Evolutionary conservation across 805 yeast genomes (phyloP), one percentile per base, ranked within the genome.

Genomic region (Kregervanrija pseudodelftensis): DNA sequence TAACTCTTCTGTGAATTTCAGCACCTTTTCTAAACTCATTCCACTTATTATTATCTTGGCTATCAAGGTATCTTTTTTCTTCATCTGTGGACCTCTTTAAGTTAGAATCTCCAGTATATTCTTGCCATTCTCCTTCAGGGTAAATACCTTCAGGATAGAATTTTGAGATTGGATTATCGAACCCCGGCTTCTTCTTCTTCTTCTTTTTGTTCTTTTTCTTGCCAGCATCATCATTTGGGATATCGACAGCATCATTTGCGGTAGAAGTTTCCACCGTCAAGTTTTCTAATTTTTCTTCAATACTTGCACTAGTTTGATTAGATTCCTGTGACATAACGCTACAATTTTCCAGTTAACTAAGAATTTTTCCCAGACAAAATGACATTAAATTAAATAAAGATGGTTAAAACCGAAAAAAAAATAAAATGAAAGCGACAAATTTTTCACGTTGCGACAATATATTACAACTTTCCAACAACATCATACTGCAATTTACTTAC

Each of bases 1-100:
- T 78, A 10, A 86, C 97, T 56, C 95, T 75, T 52, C 98, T 77
- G 63, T 93, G 99, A 42, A 90, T 83, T 63, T 93, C 99, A 2
- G 98, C 96, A 45, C 90, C 99, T 60, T 88, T 88, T 58, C 99
- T 79, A 67, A 89, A 81, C 49, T 90, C 96, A 51, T 89, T 82
- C 85, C 95, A 86, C 43, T 70, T 74, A 45, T 72, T 72, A 52
- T 73, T 70, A 54, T 72, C 73, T 54, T 77, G 79, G 47, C 86
- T 74, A 54, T 85, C 93, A 54, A 81, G 64, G 54, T 86, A 82
- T 52, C 96, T 72, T 63, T 80, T 77, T 60, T 93, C 99, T 58
- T 87, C 97, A 52, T 80, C 81, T 0, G 96, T 88, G 22, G 85
- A 77, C 51, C 99, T 76, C 59, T 77, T 77, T 43, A 78, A 65